Percentiles rank a stretch among this genome's conserved stretches.
Conservation (phyloP, 2,329 filamentous ascomycete species). For the Claviceps sp. region DNA sequence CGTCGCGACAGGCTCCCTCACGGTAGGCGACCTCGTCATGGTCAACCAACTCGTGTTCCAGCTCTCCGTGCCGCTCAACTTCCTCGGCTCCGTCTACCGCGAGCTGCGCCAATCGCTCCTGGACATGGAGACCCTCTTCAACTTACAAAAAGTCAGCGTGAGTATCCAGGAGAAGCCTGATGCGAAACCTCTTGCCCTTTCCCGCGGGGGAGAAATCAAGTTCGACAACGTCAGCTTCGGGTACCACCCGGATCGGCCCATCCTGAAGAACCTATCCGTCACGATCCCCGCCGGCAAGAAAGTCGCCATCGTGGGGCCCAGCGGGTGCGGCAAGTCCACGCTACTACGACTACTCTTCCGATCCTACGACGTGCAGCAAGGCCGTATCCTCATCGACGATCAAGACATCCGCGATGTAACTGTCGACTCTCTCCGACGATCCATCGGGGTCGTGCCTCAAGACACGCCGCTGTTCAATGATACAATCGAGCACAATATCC, state of each 20-base stretch:
- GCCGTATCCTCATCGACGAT: slow-evolving; percentile 80
- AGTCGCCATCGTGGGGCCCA: slow-evolving; percentile 87
- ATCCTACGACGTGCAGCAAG: slow-evolving; percentile 79
- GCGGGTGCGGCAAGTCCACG: slow-evolving; percentile 92
- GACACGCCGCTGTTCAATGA: slow-evolving; percentile 97
- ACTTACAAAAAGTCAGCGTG: slow-evolving; percentile 90
- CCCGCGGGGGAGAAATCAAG: slow-evolving; percentile 71
- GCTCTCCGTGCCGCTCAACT: slow-evolving; percentile 91
- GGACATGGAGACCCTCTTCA: slow-evolving; percentile 98
- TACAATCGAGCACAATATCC: slow-evolving; percentile 89
- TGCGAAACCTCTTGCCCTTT: slow-evolving; percentile 59
- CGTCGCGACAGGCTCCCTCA: slow-evolving; percentile 66
- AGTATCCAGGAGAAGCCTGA: slow-evolving; percentile 64
- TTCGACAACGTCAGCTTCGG: slow-evolving; percentile 95
- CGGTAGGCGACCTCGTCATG: slow-evolving; percentile 94
- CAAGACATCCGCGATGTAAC: slow-evolving; percentile 80
- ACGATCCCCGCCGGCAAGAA: slow-evolving; percentile 94
- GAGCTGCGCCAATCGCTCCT: slow-evolving; percentile 87
- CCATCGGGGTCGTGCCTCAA: slow-evolving; percentile 92
- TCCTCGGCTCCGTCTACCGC: slow-evolving; percentile 93
- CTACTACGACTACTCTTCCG: slow-evolving; percentile 84
- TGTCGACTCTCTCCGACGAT: slow-evolving; percentile 66
- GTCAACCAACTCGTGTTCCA: slow-evolving; percentile 98
- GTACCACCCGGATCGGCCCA: slow-evolving; percentile 76
- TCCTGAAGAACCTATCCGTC: slow-evolving; percentile 70